Percentiles rank a stretch among this genome's conserved stretches.
phyloP scores from a whole-genome alignment of 441 rosid species.

The Daphne laureola region DNA sequence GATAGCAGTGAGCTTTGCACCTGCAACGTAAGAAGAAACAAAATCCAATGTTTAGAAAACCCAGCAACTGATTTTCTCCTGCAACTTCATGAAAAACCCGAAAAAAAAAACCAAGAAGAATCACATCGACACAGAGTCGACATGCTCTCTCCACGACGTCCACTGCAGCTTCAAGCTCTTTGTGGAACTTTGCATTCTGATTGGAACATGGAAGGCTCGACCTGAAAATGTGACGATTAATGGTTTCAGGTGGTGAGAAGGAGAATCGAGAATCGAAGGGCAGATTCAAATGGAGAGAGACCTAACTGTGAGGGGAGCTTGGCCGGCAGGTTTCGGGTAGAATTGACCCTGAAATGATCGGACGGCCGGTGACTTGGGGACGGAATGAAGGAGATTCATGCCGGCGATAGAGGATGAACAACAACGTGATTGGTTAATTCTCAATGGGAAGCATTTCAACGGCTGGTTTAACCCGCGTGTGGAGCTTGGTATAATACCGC shows the following conservation, averaged over 20 bases:
- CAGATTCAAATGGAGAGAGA: conserved; percentile 14
- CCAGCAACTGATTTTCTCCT: neutral
- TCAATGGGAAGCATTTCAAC: too few species aligned
- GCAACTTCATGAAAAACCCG: neutral
- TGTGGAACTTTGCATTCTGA: conserved; percentile 52
- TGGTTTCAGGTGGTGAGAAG: neutral
- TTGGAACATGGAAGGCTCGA: conserved; percentile 55
- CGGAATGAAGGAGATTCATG: conserved; percentile 44
- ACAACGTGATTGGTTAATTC: neutral
- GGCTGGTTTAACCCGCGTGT: too few species aligned
- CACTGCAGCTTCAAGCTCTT: conserved; percentile 69
- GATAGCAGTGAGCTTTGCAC: conserved; percentile 51
- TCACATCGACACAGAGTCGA: conserved; percentile 70
- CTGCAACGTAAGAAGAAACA: conserved; percentile 18
- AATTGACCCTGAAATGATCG: conserved; percentile 19
- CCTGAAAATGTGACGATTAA: conserved; percentile 22
- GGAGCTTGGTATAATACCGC: too few species aligned
- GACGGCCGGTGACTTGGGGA: conserved; percentile 35
- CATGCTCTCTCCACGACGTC: conserved; percentile 78
- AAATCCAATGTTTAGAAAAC: neutral
- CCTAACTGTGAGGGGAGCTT: conserved; percentile 42
- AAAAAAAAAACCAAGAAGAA: neutral
- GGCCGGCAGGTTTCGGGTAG: conserved; percentile 19
- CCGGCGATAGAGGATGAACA: conserved; percentile 12
- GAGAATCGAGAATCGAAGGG: neutral